Percentiles rank a stretch among this genome's conserved stretches.
Evolutionary conservation across 164 flowering plant species (phyloP).

Genomic region (Hamamelis virginiana): DNA sequence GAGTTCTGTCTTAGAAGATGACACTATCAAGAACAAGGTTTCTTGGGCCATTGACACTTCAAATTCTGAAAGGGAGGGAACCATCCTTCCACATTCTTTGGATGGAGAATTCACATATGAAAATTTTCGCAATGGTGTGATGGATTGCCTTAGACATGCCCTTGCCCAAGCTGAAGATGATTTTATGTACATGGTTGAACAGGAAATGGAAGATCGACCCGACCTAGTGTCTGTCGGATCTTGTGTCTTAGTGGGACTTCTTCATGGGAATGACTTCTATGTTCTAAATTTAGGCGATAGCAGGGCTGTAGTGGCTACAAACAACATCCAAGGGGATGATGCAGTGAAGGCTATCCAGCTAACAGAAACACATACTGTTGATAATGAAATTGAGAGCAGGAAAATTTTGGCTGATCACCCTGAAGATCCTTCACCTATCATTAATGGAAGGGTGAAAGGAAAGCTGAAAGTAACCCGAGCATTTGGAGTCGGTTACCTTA

Average conservation of each 20-base stretch:
- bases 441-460: constrained; percentile 84
- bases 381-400: constrained; percentile 62
- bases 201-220: constrained; percentile 94
- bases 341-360: constrained; percentile 67
- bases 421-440: constrained; percentile 61
- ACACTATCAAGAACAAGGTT: too few relatives aligned
- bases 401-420: constrained; percentile 61
- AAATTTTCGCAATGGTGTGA: constrained; percentile 44
- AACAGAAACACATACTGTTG: constrained; percentile 71
- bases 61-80: constrained; percentile 2
- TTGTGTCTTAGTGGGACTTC: constrained; percentile 75
- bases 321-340: constrained; percentile 13
- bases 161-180: constrained; percentile 78
- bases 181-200: constrained; percentile 84
- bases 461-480: constrained; percentile 93
- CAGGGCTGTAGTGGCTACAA: constrained; percentile 80
- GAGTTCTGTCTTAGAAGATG: constrained; percentile 18
- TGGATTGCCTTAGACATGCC: constrained; percentile 65
- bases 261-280: constrained; percentile 67
- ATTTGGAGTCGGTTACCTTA: constrained; percentile 90
- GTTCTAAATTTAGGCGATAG: constrained; percentile 84
- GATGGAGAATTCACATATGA: constrained; percentile 22
- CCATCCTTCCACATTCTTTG: background rate
- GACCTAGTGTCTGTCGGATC: constrained; percentile 90
- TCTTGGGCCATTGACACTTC: constrained; percentile 15